Percentiles rank a stretch among this genome's conserved stretches.
Conservation (phyloP, 2,329 filamentous ascomycete species). For the Dryadomyces quercus-mongolicae region DNA sequence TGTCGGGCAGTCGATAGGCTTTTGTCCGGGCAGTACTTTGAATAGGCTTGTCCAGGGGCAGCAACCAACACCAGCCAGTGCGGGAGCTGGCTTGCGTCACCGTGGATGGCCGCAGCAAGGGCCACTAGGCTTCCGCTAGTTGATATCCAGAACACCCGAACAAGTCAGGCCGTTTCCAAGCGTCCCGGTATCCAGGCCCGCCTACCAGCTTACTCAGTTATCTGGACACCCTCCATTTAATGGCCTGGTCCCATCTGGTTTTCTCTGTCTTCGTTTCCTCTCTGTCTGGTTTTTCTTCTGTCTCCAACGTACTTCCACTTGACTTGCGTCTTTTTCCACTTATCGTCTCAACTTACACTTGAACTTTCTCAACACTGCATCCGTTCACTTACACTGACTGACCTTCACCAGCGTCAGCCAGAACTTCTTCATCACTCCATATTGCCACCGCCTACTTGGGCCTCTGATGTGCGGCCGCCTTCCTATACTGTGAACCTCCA, state of each 20-base stretch:
- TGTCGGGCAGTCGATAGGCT: too few species aligned
- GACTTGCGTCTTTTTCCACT: too few species aligned
- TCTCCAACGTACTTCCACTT: too few species aligned
- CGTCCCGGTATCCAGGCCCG: not conserved
- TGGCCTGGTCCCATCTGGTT: not conserved
- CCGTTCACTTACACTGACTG: slow-evolving; percentile 23
- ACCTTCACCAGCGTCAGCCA: slow-evolving; percentile 25
- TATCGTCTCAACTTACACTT: not conserved
- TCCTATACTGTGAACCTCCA: too few species aligned
- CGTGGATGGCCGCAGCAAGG: not conserved
- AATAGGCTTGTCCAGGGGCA: too few species aligned
- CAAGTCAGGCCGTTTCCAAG: not conserved
- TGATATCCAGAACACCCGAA: not conserved
- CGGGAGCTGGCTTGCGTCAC: not conserved
- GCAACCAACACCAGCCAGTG: too few species aligned
- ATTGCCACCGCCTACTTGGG: slow-evolving; percentile 11
- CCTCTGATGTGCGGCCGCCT: not conserved
- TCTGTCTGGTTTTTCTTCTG: not conserved
- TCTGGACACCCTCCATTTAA: not conserved
- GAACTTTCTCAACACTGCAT: not conserved
- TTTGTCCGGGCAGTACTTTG: too few species aligned
- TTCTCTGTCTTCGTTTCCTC: not conserved
- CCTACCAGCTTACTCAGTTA: too few species aligned
- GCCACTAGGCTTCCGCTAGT: not conserved
- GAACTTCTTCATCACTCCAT: slow-evolving; percentile 16